phyloP scores from a whole-genome alignment of 768 basidiomycete genomes.

The Glaciozyma antarctica region DNA sequence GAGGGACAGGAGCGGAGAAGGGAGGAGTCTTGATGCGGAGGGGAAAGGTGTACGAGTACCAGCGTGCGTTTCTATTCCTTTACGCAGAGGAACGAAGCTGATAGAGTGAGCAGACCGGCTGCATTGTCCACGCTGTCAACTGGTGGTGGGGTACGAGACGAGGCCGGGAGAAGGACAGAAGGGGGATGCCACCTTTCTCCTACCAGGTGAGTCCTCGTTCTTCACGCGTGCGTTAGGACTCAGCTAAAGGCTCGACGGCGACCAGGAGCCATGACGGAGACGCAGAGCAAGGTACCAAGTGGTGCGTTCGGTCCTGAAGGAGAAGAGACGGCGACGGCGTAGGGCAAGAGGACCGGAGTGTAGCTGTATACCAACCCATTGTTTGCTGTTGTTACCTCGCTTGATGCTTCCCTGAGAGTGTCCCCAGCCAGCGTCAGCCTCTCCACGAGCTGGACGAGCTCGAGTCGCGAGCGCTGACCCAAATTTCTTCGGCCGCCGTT shows the following conservation, averaged over 20 bases:
- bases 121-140: constrained; percentile 24
- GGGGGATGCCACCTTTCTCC: constrained; percentile 19
- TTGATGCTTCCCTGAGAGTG: too few species aligned
- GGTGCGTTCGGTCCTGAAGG: constrained; percentile 15
- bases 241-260: accelerated
- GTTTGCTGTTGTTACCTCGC: too few species aligned
- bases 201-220: constrained; percentile 8
- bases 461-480: background rate
- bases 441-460: too few species aligned
- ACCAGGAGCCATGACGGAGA: constrained; percentile 14
- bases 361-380: too few species aligned
- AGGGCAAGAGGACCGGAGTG: too few species aligned
- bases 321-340: background rate
- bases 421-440: too few species aligned
- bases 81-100: too few species aligned
- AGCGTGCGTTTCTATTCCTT: constrained; percentile 9
- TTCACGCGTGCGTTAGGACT: background rate
- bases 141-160: constrained; percentile 25
- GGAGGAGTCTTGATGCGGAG: constrained; percentile 18
- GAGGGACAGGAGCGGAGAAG: constrained; percentile 16
- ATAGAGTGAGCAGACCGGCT: constrained; percentile 14
- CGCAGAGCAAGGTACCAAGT: constrained; percentile 10
- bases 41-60: constrained; percentile 25
- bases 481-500: background rate
- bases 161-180: constrained; percentile 14